phyloP scores from a whole-genome alignment of 176 grass and related monocot species.

The Sorghum bicolor region DNA sequence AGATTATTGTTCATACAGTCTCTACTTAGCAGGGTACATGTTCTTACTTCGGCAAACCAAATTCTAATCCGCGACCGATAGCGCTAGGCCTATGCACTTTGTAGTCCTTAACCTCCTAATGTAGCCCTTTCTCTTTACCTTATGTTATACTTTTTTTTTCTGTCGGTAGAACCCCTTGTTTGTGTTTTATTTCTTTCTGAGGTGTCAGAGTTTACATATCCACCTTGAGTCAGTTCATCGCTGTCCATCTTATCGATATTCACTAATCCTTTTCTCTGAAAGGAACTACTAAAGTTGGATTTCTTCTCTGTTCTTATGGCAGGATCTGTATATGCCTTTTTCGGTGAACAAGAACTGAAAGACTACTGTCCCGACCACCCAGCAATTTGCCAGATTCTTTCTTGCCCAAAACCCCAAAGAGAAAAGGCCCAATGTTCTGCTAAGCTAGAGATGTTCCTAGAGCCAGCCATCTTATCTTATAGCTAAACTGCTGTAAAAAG shows the following conservation, averaged over 20 bases:
- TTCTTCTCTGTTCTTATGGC: background rate
- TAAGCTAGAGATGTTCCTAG: background rate
- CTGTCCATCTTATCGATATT: background rate
- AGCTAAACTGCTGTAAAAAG: background rate
- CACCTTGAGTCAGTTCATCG: background rate
- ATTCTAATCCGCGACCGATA: background rate
- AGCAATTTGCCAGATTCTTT: background rate
- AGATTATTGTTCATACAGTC: background rate
- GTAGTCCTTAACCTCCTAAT: background rate
- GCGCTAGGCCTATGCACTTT: background rate
- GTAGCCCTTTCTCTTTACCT: background rate
- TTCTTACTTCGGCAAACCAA: background rate
- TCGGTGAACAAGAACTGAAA: background rate
- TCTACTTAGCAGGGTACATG: background rate
- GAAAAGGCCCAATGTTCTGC: background rate
- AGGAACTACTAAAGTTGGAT: background rate
- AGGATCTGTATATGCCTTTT: conserved; percentile 1
- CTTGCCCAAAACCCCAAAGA: background rate
- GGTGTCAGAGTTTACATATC: background rate
- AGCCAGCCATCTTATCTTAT: background rate
- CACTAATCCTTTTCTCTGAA: background rate
- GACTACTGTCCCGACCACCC: background rate
- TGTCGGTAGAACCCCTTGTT: background rate
- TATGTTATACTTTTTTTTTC: background rate
- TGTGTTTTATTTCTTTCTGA: background rate